phyloP scores from a whole-genome alignment of 176 grass and related monocot genomes.

The Musa beccarii region DNA sequence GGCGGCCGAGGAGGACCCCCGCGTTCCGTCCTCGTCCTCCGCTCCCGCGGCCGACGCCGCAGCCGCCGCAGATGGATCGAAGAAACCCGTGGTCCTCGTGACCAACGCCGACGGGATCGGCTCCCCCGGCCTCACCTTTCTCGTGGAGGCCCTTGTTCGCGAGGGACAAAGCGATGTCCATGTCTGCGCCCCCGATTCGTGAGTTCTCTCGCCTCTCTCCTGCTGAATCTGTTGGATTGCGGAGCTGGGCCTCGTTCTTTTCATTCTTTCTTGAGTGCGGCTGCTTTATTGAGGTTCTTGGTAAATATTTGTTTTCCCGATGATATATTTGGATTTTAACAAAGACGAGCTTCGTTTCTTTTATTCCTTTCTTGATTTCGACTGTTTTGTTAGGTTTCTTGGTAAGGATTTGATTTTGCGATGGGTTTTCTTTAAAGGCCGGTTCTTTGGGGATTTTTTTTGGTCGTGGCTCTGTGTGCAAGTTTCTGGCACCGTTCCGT shows the following conservation, averaged over 20 bases:
- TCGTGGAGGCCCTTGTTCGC: constrained; percentile 35
- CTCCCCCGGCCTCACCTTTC: constrained; percentile 33
- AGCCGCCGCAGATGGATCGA: background rate
- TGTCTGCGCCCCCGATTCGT: constrained; percentile 42
- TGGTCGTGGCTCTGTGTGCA: background rate
- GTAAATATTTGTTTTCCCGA: background rate
- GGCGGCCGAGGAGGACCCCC: constrained; percentile 9
- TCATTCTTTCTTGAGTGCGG: background rate
- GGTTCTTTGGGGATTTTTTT: background rate
- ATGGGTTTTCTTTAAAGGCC: background rate
- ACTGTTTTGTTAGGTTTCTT: no score
- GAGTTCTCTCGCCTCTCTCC: constrained; percentile 2
- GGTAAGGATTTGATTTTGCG: no score
- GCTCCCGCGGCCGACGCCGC: background rate
- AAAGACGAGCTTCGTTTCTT: background rate
- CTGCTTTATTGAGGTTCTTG: background rate
- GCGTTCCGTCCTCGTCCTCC: constrained; percentile 4
- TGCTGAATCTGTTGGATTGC: background rate
- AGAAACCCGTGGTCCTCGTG: constrained; percentile 35
- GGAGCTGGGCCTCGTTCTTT: background rate
- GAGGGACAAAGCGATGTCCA: constrained; percentile 25
- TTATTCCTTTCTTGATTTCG: no score
- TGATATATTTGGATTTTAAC: background rate
- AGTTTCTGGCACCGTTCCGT: background rate
- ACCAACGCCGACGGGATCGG: constrained; percentile 39